Evolutionary conservation across 2,329 filamentous ascomycete genomes (phyloP), one percentile per base, ranked within the genome.

Genomic region (Aciculosporium take): DNA sequence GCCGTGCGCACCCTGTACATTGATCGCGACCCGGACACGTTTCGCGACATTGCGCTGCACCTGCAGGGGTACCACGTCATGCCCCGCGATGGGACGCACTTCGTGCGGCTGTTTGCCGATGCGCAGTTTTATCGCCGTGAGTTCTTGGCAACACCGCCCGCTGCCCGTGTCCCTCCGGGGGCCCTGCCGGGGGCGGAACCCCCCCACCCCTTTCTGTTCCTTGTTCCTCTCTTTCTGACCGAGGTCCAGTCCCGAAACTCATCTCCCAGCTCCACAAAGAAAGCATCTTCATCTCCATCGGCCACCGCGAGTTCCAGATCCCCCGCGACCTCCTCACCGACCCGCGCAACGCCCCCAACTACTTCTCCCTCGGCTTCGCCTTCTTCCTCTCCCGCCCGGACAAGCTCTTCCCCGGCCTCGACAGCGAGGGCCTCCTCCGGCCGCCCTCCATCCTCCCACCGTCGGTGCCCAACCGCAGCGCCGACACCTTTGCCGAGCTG

Each of bases 261-360:
- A 87, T 89, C 49, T 87, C 86, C 23, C 88, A 93, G 60, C 78
- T 96, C 18, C 93, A 89, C 60, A 84, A 89, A 51, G 85, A 86
- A 47, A 84, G 84, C 53, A 93, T 95, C 55, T 94, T 88, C 66
- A 87, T 94, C 53, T 81, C 84, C 46, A 89, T 96, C 52, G 89
- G 89, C 45, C 77, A 84, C 50, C 76, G 74, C 44, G 79, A 91
- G 52, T 96, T 96, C 61, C 82, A 87, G 56, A 88, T 96, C 49
- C 84, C 88, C 2, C 82, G 87, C 47, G 84, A 94, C 51, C 70
- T 94, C 46, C 94, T 96, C 60, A 81, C 75, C 24, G 74, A 76
- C 28, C 85, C 87, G 1, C 89, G 88, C 21, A 88, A 96, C 62
- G 80, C 78, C n/a, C 88, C 88, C 10, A 96, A 96, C 60, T 96